Evolutionary conservation across 148 eudicot genomes (phyloP), one percentile per base, ranked within the genome.

Genomic region (Arctostaphylos glauca): DNA sequence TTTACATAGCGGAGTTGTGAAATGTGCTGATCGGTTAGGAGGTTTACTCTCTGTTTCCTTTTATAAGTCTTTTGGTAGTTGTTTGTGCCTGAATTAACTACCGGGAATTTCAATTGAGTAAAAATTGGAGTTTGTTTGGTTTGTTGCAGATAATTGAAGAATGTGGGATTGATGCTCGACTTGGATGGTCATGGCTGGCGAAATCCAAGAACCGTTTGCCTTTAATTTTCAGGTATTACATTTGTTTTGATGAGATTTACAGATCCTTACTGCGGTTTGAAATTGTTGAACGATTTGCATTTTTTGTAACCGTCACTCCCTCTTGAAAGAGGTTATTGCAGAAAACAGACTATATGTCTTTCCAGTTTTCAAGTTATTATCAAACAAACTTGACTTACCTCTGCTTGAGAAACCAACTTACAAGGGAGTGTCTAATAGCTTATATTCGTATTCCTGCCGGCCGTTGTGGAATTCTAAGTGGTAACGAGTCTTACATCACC

Each of bases 161-260:
- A 43, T 54, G 82, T 43, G 47, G 55, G 44, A 21, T 71, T 84
- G 83, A 68, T 67, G 56, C 77, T 72, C 54, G 76, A 46, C 12
- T 83, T 55, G 80, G 66, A 79, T 68, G 38, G 73, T 78, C 31
- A 90, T 92, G 94, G 89, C 92, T 58, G 91, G 92, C 59, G 87
- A 89, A 70, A 81, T 90, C 80, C 86, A 89, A 82, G 92, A 92
- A 68, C 90, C 92, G 9, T 79, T 87, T 74, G 83, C 83, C 56
- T 87, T 86, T 78, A 79, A 81, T 77, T 89, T 89, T 86, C 89
- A 82, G 93, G 95, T 90, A 87, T n/a, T 3, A 5, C 16, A 71
- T 59, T 81, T 41, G 15, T 6, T 62, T 86, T 82, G 46, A 9
- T 41, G 43, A 4, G 19, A 44, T 59, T 64, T 38, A 60, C 52